phyloP scores from a whole-genome alignment of 73 alveolate genomes.

The Paramecium biaurelia region DNA sequence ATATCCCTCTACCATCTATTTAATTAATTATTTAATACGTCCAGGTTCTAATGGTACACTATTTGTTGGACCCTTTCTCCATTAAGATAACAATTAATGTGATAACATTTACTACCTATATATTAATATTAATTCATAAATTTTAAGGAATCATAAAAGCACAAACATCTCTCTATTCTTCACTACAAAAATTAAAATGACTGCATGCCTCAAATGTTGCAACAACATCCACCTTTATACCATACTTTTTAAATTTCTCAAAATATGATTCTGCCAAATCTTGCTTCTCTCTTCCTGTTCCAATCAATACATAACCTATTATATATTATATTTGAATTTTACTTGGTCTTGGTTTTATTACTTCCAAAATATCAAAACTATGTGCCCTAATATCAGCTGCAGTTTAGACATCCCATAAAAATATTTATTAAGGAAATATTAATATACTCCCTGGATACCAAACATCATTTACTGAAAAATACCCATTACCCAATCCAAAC shows the following conservation, averaged over 20 bases:
- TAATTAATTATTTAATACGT: background rate
- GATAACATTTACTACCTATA: background rate
- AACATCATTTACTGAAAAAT: slow-evolving; percentile 54
- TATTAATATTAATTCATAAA: slow-evolving; percentile 43
- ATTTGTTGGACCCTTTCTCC: slow-evolving; percentile 33
- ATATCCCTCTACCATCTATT: slow-evolving; percentile 61
- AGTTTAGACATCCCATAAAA: slow-evolving; percentile 61
- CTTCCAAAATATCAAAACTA: slow-evolving; percentile 62
- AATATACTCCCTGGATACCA: slow-evolving; percentile 66
- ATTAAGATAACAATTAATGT: background rate
- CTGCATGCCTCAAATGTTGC: slow-evolving; percentile 66
- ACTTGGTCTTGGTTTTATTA: slow-evolving; percentile 55
- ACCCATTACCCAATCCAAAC: slow-evolving; percentile 62
- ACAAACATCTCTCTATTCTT: slow-evolving; percentile 58
- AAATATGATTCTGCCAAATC: slow-evolving; percentile 57
- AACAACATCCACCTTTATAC: slow-evolving; percentile 54
- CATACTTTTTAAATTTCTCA: slow-evolving; percentile 39
- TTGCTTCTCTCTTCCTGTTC: slow-evolving; percentile 63
- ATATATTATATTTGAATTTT: background rate
- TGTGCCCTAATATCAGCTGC: slow-evolving; percentile 65
- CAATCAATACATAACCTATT: slow-evolving; percentile 52
- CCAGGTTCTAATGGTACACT: slow-evolving; percentile 41
- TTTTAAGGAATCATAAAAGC: slow-evolving; percentile 61
- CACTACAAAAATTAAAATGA: slow-evolving; percentile 62
- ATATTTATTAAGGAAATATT: slow-evolving; percentile 56